Evolutionary conservation across 352 stramenopile species (phyloP).

Genomic region (Globisporangium heterothallicum): DNA sequence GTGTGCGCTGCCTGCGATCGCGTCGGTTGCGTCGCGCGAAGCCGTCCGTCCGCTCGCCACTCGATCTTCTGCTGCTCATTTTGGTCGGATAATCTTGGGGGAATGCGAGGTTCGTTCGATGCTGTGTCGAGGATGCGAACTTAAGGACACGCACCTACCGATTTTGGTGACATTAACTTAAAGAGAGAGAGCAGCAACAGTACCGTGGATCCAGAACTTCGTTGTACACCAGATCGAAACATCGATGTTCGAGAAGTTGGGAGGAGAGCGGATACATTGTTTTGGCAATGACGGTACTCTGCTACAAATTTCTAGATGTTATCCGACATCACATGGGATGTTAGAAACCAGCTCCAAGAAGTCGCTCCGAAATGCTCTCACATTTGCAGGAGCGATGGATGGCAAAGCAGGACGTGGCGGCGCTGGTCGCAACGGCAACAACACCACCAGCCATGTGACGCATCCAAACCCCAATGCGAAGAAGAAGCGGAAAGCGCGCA

Average conservation of each 20-base stretch:
- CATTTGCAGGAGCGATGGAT: not conserved
- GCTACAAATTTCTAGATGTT: not conserved
- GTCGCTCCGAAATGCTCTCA: not conserved
- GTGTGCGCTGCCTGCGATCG: not conserved
- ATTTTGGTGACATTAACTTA: not conserved
- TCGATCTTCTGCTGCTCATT: slow-evolving; percentile 7
- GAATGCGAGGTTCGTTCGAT: too few species aligned
- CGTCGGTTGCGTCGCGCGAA: slow-evolving; percentile 11
- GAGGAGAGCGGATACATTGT: not conserved
- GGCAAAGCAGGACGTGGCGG: not conserved
- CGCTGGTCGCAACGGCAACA: not conserved
- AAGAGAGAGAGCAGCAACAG: not conserved
- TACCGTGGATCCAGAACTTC: not conserved
- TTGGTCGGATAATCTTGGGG: not conserved
- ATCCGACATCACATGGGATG: not conserved
- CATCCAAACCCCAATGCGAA: not conserved
- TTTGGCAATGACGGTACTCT: not conserved
- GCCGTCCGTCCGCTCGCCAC: slow-evolving; percentile 13
- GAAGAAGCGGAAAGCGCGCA: not conserved
- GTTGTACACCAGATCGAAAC: not conserved
- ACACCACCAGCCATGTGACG: not conserved
- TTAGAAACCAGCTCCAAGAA: not conserved
- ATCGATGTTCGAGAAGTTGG: not conserved
- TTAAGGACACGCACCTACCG: not conserved
- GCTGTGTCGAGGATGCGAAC: not conserved